Evolutionary conservation across 2,329 filamentous ascomycete genomes (phyloP).

Genomic region (Penicillium sp.): DNA sequence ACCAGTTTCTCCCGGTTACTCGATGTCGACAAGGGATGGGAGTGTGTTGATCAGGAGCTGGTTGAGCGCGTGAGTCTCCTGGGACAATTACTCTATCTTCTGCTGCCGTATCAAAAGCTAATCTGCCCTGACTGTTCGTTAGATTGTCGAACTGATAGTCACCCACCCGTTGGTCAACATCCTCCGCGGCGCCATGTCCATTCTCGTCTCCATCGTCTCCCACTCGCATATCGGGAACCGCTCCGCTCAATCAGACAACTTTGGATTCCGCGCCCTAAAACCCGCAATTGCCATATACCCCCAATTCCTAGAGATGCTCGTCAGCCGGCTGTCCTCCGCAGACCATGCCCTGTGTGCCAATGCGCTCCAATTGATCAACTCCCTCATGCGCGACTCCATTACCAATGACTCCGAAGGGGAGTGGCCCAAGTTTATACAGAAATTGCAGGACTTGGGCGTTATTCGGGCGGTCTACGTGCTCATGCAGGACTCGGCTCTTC

Average conservation of each 20-base stretch:
- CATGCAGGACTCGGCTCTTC: conserved; percentile 89
- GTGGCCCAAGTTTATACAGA: conserved; percentile 94
- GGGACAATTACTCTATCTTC: background rate
- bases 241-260: conserved; percentile 57
- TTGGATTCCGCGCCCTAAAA: conserved; percentile 87
- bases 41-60: conserved; percentile 54
- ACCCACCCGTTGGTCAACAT: conserved; percentile 96
- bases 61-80: conserved; percentile 55
- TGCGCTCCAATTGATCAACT: conserved; percentile 90
- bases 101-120: background rate
- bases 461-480: conserved; percentile 88
- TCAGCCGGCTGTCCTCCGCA: conserved; percentile 84
- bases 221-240: conserved; percentile 64
- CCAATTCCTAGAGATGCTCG: conserved; percentile 90
- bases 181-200: conserved; percentile 91
- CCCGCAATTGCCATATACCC: conserved; percentile 87
- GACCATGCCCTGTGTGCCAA: conserved; percentile 96
- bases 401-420: conserved; percentile 73
- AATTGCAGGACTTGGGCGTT: conserved; percentile 84
- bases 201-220: conserved; percentile 87
- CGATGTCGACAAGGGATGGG: conserved; percentile 98
- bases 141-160: conserved; percentile 88
- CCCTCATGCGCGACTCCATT: conserved; percentile 86
- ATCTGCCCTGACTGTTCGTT: conserved; percentile 8
- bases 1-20: conserved; percentile 82